These are phyloP conservation scores for Lecanicillium sp. DNA, from an alignment of 2,329 filamentous ascomycete species.

Conservation along the genomic window DNA sequence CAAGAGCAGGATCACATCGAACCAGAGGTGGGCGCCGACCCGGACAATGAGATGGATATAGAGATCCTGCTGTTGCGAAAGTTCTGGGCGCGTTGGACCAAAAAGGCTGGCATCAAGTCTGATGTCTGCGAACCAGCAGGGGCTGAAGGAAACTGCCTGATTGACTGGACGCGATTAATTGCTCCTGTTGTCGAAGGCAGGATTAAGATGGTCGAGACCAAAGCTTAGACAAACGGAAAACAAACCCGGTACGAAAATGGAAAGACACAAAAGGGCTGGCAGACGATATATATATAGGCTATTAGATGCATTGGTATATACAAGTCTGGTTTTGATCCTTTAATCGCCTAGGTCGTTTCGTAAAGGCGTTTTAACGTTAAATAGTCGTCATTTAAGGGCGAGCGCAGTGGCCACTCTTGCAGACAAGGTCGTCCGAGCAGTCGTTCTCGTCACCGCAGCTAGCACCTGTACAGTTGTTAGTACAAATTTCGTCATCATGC, in stretches of 20 bases:
- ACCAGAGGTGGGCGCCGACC: conserved; percentile 29
- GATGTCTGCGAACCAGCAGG: conserved; percentile 45
- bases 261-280: neutral
- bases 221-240: neutral
- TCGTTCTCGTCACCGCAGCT: conserved; percentile 19
- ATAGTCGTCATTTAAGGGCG: neutral
- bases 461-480: conserved; percentile 17
- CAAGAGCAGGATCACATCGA: conserved; percentile 21
- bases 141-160: conserved; percentile 53
- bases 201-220: conserved; percentile 46
- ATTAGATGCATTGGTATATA: conserved; percentile 1
- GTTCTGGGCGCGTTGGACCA: conserved; percentile 68
- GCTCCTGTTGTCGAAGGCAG: conserved; percentile 71
- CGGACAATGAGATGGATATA: conserved; percentile 39
- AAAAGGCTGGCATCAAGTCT: conserved; percentile 56
- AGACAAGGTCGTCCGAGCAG: conserved; percentile 21
- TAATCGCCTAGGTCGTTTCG: too few species aligned
- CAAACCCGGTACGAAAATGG: neutral
- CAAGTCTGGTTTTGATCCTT: neutral
- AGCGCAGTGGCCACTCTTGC: conserved; percentile 19
- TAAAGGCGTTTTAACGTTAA: conserved; percentile 6
- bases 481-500: neutral
- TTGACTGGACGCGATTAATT: conserved; percentile 76
- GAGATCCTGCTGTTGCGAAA: conserved; percentile 61
- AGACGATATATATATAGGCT: neutral